Percentiles rank a stretch among this genome's conserved stretches.
These are phyloP conservation scores for Musa troglodytarum DNA, from an alignment of 176 grass and related monocot species.

Conservation along the genomic window DNA sequence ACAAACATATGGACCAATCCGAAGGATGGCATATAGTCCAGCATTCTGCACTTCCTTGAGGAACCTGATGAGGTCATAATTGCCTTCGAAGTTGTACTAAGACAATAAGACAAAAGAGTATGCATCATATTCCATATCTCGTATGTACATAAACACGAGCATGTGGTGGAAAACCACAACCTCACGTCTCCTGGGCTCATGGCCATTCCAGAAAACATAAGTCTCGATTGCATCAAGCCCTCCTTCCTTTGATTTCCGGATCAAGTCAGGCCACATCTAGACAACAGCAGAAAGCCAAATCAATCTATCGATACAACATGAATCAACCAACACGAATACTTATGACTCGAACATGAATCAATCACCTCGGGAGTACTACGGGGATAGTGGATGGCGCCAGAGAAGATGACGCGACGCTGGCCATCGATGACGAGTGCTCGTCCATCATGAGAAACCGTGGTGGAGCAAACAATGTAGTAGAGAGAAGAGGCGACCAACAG, in stretches of 20 bases:
- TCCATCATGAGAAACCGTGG: conserved; percentile 24
- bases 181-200: conserved; percentile 36
- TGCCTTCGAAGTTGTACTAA: conserved; percentile 53
- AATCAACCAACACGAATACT: too few species aligned
- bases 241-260: conserved; percentile 42
- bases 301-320: too few species aligned
- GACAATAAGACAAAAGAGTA: too few species aligned
- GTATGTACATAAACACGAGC: too few species aligned
- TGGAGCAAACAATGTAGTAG: conserved; percentile 9
- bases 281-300: background rate
- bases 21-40: conserved; percentile 33
- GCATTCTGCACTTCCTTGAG: conserved; percentile 51
- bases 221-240: conserved; percentile 53
- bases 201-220: conserved; percentile 58
- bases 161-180: conserved; percentile 2
- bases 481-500: background rate
- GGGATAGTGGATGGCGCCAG: conserved; percentile 38
- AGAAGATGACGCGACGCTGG: conserved; percentile 27
- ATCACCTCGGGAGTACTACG: conserved; percentile 35
- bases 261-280: conserved; percentile 63
- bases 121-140: too few species aligned
- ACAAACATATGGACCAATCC: conserved; percentile 45
- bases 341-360: too few species aligned
- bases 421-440: conserved; percentile 31
- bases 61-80: conserved; percentile 45